Evolutionary conservation across 2,329 filamentous ascomycete genomes (phyloP).

Genomic region (Pseudophaeomoniella oleicola): DNA sequence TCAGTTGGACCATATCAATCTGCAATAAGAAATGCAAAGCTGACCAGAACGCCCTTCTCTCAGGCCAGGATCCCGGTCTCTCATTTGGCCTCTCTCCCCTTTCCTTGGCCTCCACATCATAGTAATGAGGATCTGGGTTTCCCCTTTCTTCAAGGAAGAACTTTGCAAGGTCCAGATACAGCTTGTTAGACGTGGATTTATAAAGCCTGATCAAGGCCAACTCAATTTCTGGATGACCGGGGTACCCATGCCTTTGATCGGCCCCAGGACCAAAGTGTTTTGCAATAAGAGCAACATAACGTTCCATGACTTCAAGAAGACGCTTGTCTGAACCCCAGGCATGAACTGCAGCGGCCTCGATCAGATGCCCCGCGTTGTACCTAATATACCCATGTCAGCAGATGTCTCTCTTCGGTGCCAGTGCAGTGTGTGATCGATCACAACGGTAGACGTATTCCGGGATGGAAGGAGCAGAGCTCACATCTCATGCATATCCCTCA

Average conservation of each 20-base stretch:
- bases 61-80: conserved; percentile 44
- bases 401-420: too few species aligned
- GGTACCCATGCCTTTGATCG: conserved; percentile 41
- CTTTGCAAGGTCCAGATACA: conserved; percentile 31
- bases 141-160: conserved; percentile 46
- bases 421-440: too few species aligned
- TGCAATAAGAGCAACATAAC: conserved; percentile 39
- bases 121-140: conserved; percentile 24
- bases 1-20: conserved; percentile 30
- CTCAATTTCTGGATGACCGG: conserved; percentile 43
- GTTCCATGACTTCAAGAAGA: conserved; percentile 36
- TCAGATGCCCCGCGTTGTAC: conserved; percentile 46
- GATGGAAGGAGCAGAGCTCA: too few species aligned
- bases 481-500: conserved; percentile 48
- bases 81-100: conserved; percentile 37
- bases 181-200: conserved; percentile 20
- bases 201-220: conserved; percentile 32
- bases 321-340: conserved; percentile 35
- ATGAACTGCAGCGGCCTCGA: conserved; percentile 46
- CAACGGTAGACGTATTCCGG: too few species aligned
- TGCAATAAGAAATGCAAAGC: too few species aligned
- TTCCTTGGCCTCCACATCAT: conserved; percentile 38
- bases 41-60: conserved; percentile 44
- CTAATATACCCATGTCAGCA: conserved; percentile 15
- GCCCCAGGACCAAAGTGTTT: conserved; percentile 35